Conservation (phyloP, 208 protist genomes). For the Porcisia hertigi region DNA sequence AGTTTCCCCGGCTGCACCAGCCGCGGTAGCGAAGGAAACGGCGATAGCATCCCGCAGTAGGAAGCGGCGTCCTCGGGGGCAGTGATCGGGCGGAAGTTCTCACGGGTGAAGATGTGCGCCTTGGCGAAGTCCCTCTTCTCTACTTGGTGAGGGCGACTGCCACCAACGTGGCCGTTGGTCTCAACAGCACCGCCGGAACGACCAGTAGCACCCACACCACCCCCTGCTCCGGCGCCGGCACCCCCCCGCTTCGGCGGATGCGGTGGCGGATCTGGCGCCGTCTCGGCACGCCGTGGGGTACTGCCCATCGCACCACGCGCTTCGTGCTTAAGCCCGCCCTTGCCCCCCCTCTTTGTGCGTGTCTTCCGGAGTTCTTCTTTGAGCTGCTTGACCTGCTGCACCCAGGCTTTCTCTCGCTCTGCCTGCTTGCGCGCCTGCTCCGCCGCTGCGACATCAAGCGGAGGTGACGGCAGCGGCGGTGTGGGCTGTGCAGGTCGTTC, state of each 20-base stretch:
- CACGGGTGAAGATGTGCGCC: slow-evolving; percentile 55
- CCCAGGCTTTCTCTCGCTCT: slow-evolving; percentile 83
- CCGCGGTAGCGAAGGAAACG: slow-evolving; percentile 13
- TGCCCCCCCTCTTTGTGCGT: slow-evolving; percentile 54
- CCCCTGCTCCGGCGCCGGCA: slow-evolving; percentile 11
- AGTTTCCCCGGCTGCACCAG: slow-evolving; percentile 8
- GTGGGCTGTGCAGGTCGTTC: slow-evolving; percentile 8
- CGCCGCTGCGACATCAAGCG: slow-evolving; percentile 9
- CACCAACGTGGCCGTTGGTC: slow-evolving; percentile 2
- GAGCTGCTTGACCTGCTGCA: slow-evolving; percentile 85
- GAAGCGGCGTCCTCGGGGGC: slow-evolving; percentile 44
- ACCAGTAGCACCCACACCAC: slow-evolving; percentile 3
- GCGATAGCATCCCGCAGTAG: slow-evolving; percentile 25
- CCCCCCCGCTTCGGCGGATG: slow-evolving; percentile 12
- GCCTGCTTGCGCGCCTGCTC: slow-evolving; percentile 60
- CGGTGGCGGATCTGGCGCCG: slow-evolving; percentile 60
- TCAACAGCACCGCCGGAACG: not conserved
- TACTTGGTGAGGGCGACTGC: slow-evolving; percentile 12
- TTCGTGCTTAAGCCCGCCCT: slow-evolving; percentile 14
- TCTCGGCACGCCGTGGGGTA: slow-evolving; percentile 66
- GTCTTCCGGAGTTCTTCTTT: slow-evolving; percentile 79
- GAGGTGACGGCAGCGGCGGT: not conserved
- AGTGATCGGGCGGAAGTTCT: slow-evolving; percentile 73
- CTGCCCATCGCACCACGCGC: not conserved
- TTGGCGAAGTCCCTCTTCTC: slow-evolving; percentile 58